phyloP scores from a whole-genome alignment of 176 grass and related monocot species.

The Eragrostis curvula region DNA sequence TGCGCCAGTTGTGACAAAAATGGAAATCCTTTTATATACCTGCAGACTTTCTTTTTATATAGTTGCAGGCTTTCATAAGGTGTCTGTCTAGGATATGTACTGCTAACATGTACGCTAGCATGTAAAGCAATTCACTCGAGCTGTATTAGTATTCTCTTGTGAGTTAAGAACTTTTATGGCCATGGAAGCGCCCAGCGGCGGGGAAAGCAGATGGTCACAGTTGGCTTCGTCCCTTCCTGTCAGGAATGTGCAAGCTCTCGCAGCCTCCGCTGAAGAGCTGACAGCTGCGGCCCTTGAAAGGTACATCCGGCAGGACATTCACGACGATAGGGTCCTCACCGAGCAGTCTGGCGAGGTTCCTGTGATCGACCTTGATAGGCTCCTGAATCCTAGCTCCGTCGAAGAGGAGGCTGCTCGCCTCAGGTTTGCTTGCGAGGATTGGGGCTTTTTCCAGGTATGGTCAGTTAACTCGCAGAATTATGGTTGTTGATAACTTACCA shows the following conservation, averaged over 20 bases:
- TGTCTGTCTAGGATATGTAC: not conserved
- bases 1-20: not conserved
- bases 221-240: conserved; percentile 8
- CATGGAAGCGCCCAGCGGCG: not conserved
- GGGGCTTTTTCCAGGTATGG: conserved; percentile 65
- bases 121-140: not conserved
- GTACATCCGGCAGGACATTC: conserved; percentile 46
- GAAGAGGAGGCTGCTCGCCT: conserved; percentile 40
- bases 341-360: conserved; percentile 38
- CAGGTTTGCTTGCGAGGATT: conserved; percentile 51
- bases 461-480: too few species aligned
- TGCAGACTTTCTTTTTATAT: not conserved
- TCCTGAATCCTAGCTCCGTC: not conserved
- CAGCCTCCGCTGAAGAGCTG: conserved; percentile 3
- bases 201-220: not conserved
- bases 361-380: conserved; percentile 41
- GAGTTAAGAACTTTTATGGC: not conserved
- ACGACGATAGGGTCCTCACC: not conserved
- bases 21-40: too few species aligned
- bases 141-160: not conserved
- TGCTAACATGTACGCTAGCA: not conserved
- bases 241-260: conserved; percentile 58
- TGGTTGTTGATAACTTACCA: too few species aligned
- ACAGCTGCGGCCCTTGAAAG: conserved; percentile 28
- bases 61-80: not conserved